These are phyloP conservation scores for Ustilago lituana DNA, from an alignment of 1,284 basidiomycete species.

Conservation along the genomic window DNA sequence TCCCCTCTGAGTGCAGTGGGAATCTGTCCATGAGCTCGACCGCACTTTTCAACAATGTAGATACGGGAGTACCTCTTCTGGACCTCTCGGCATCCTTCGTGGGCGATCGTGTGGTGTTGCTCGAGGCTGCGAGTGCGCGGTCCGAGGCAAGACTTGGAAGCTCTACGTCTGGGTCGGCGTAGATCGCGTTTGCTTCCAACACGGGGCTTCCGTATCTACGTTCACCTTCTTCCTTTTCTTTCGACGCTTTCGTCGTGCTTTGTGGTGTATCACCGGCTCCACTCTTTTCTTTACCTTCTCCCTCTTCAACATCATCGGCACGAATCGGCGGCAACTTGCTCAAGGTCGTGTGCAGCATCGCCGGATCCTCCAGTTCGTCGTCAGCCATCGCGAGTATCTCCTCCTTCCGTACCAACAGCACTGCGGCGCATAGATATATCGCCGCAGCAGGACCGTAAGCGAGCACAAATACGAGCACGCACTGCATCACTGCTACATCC, in stretches of 20 bases:
- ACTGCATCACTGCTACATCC: constrained; percentile 74
- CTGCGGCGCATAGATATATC: constrained; percentile 81
- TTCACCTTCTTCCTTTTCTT: background rate
- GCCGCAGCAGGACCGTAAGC: constrained; percentile 80
- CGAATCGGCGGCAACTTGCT: constrained; percentile 25
- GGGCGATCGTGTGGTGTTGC: background rate
- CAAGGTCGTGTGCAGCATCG: constrained; percentile 49
- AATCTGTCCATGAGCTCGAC: constrained; percentile 19
- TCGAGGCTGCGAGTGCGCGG: constrained; percentile 13
- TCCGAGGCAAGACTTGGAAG: constrained; percentile 35
- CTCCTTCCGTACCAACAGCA: constrained; percentile 64
- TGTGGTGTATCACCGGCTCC: background rate
- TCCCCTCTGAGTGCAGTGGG: constrained; percentile 12
- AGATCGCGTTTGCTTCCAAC: constrained; percentile 13
- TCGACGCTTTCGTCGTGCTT: background rate
- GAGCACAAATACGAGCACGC: constrained; percentile 87
- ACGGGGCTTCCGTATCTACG: background rate
- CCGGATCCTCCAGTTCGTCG: constrained; percentile 41
- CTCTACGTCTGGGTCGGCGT: constrained; percentile 46
- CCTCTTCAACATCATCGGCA: background rate
- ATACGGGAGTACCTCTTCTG: constrained; percentile 6
- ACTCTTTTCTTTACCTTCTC: background rate
- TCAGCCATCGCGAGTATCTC: constrained; percentile 24
- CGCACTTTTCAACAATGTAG: constrained; percentile 19
- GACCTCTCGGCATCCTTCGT: background rate